These are phyloP conservation scores for Didymella exigua DNA, from an alignment of 2,329 filamentous ascomycete genomes.

Conservation along the genomic window DNA sequence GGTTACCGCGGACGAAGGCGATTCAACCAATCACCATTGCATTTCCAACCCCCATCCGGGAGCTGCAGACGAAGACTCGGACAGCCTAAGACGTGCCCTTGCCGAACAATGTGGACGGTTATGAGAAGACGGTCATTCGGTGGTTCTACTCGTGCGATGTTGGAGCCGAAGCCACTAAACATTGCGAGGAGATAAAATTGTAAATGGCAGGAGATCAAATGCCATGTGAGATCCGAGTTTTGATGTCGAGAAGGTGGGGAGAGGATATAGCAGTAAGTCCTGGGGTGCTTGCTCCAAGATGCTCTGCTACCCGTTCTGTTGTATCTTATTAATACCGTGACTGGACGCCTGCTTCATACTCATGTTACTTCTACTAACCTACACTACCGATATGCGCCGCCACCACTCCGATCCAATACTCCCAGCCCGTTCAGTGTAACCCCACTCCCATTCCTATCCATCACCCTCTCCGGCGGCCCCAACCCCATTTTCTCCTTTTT, in stretches of 20 bases:
- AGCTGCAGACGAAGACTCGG: background rate
- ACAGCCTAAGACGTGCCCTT: background rate
- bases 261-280: too few species aligned
- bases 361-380: background rate
- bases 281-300: too few species aligned
- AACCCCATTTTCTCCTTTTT: constrained; percentile 40
- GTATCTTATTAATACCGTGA: too few species aligned
- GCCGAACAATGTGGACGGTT: constrained; percentile 1
- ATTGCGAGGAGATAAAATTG: background rate
- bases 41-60: background rate
- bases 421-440: constrained; percentile 34
- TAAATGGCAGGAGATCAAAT: constrained; percentile 13
- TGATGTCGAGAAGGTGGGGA: too few species aligned
- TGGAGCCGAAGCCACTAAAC: background rate
- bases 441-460: constrained; percentile 31
- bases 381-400: constrained; percentile 15
- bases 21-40: constrained; percentile 6
- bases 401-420: constrained; percentile 33
- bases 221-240: too few species aligned
- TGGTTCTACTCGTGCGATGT: constrained; percentile 4
- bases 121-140: constrained; percentile 1
- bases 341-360: too few species aligned
- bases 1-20: constrained; percentile 1
- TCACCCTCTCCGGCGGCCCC: constrained; percentile 15
- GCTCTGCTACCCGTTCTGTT: too few species aligned